Evolutionary conservation across 2,329 filamentous ascomycete species (phyloP), one percentile per base, ranked within the genome.

Genomic region (Dothideomycetes sp.): DNA sequence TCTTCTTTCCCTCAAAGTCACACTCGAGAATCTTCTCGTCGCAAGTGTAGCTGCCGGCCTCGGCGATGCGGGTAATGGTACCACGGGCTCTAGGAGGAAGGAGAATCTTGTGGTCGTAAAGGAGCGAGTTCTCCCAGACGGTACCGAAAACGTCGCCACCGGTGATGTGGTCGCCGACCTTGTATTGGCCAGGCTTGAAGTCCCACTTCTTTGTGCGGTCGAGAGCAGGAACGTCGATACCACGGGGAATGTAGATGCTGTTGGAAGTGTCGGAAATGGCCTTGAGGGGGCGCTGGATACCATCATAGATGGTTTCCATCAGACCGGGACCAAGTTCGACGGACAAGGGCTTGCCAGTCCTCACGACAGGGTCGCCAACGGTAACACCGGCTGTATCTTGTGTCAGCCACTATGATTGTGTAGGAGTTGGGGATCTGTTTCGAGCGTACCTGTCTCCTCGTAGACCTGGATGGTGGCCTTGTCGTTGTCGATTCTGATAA

Each of bases 251-350:
- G 66, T 98, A 98, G 65, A 98, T 98, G 65, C 84, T 87, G 58
- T 86, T 71, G 38, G 87, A 79, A 34, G 75, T 66, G 28, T 81
- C 70, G 53, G 85, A 72, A 57, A 98, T 98, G 51, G 77, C 80
- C 67, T 82, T 82, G 54, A 98, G 80, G 36, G 91, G 91, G 60
- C 91, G 82, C 66, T 98, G 91, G 57, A 98, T 98, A 70, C 91
- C 91, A 64, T 98, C 91, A 73, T 96, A 98, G 64, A 98, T 98
- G 52, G 91, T 95, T 69, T 96, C 89, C 76, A 98, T 86, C 63
- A 98, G 72, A 61, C 91, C 91, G 49, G 91, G 91, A 36, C 91
- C 91, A 33, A 98, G 82, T 66, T 98, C 91, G 65, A 98, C 91
- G 44, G 91, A 95, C 42, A 98, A 73, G 49, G 91, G 91, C 74